These are phyloP conservation scores for Hypoxylon sp. DNA, from an alignment of 2,329 filamentous ascomycete genomes.

Conservation along the genomic window DNA sequence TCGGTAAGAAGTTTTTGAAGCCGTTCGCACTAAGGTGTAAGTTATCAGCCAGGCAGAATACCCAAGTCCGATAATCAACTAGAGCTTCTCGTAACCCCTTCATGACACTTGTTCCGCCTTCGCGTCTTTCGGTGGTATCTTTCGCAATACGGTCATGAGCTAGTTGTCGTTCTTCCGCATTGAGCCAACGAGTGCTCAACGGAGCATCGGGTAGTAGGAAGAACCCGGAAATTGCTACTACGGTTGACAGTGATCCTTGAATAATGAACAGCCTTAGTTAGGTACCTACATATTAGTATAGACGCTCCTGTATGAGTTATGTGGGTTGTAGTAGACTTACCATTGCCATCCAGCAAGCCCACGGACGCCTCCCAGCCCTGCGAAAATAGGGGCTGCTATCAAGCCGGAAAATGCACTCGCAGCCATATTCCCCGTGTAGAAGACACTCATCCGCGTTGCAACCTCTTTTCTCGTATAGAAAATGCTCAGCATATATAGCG, in stretches of 20 bases:
- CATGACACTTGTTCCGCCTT: conserved; percentile 52
- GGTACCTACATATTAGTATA: neutral
- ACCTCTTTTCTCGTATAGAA: conserved; percentile 65
- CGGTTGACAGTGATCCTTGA: conserved; percentile 41
- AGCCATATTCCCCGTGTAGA: conserved; percentile 57
- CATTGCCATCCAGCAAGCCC: conserved; percentile 57
- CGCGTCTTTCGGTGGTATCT: conserved; percentile 54
- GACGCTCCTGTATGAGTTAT: neutral
- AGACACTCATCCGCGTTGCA: conserved; percentile 55
- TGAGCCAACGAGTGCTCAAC: conserved; percentile 59
- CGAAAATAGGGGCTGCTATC: conserved; percentile 57
- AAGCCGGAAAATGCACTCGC: conserved; percentile 56
- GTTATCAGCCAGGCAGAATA: conserved; percentile 62
- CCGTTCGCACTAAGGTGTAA: conserved; percentile 54
- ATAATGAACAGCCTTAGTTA: conserved; percentile 45
- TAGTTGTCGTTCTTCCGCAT: conserved; percentile 58
- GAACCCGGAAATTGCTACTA: conserved; percentile 45
- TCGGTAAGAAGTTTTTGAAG: conserved; percentile 51
- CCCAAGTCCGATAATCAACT: conserved; percentile 59
- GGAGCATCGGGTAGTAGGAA: conserved; percentile 56
- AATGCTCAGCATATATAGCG: conserved; percentile 62
- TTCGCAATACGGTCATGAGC: conserved; percentile 56
- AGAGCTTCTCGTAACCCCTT: conserved; percentile 58
- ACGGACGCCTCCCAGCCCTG: conserved; percentile 51
- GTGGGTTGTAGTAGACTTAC: neutral